Evolutionary conservation across 2,329 filamentous ascomycete genomes (phyloP).

Genomic region (Ophiostoma ips): DNA sequence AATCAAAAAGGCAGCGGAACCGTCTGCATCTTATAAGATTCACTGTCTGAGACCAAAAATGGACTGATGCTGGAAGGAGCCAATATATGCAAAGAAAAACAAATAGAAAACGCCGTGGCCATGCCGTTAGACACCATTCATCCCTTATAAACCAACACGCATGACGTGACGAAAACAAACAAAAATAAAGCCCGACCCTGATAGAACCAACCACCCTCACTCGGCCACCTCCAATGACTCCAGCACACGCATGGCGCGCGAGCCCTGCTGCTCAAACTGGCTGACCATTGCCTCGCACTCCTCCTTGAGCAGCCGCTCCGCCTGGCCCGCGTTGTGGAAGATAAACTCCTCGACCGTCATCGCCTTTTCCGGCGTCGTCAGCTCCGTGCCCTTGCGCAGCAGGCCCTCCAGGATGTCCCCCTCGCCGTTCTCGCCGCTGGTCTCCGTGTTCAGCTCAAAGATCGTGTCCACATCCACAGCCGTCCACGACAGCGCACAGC

Average conservation of each 20-base stretch:
- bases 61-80: background rate
- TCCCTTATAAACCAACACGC: background rate
- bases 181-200: background rate
- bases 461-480: slow-evolving; percentile 63
- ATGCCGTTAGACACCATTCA: background rate
- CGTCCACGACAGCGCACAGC: slow-evolving; percentile 52
- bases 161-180: background rate
- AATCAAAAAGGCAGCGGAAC: too few species aligned
- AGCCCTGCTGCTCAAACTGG: slow-evolving; percentile 72
- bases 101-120: background rate
- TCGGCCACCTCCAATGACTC: slow-evolving; percentile 52
- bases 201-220: background rate
- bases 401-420: slow-evolving; percentile 24
- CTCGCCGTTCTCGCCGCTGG: slow-evolving; percentile 19
- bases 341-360: slow-evolving; percentile 97
- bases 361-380: slow-evolving; percentile 64
- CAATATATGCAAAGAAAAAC: background rate
- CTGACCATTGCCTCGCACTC: slow-evolving; percentile 77
- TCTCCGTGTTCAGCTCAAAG: slow-evolving; percentile 29
- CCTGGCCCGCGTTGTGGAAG: slow-evolving; percentile 60
- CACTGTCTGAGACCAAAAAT: background rate
- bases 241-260: slow-evolving; percentile 60
- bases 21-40: too few species aligned
- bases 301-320: slow-evolving; percentile 62
- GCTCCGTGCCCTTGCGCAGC: slow-evolving; percentile 39